Percentiles rank a stretch among this genome's conserved stretches.
phyloP scores from a whole-genome alignment of 129 eudicot species.

The Gnaphalium uliginosum region DNA sequence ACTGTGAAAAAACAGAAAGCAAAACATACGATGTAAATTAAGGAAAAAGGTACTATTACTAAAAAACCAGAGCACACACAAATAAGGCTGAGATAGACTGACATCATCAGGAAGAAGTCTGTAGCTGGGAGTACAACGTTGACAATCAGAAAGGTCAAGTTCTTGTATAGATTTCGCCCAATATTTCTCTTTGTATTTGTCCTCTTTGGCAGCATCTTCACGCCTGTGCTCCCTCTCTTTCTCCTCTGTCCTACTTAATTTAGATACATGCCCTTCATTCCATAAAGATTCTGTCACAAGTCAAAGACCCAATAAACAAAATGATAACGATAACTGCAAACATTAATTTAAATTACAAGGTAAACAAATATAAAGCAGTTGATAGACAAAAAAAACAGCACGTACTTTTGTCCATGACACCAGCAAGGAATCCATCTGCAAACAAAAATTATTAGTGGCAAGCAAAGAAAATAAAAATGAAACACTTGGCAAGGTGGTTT shows the following conservation, averaged over 20 bases:
- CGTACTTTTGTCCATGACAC: slow-evolving; percentile 95
- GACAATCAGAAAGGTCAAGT: slow-evolving; percentile 88
- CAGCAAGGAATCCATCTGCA: slow-evolving; percentile 98
- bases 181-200: slow-evolving; percentile 72
- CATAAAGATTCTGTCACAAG: slow-evolving; percentile 71
- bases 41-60: background rate
- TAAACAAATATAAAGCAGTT: background rate
- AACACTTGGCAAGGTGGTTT: slow-evolving; percentile 5
- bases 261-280: slow-evolving; percentile 76
- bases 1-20: slow-evolving; percentile 43
- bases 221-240: slow-evolving; percentile 79
- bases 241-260: slow-evolving; percentile 60
- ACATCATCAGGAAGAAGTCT: slow-evolving; percentile 98
- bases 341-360: background rate
- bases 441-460: slow-evolving; percentile 11
- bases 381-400: slow-evolving; percentile 8
- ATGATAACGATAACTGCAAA: background rate
- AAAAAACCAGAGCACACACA: background rate
- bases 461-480: background rate
- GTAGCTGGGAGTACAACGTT: slow-evolving; percentile 95
- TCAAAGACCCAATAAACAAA: slow-evolving; percentile 20
- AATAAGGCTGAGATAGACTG: slow-evolving; percentile 13
- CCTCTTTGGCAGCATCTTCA: slow-evolving; percentile 83
- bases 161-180: slow-evolving; percentile 96
- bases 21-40: background rate